Conservation (phyloP, 2,329 filamentous ascomycete genomes). For the Fusarium pininemorale region DNA sequence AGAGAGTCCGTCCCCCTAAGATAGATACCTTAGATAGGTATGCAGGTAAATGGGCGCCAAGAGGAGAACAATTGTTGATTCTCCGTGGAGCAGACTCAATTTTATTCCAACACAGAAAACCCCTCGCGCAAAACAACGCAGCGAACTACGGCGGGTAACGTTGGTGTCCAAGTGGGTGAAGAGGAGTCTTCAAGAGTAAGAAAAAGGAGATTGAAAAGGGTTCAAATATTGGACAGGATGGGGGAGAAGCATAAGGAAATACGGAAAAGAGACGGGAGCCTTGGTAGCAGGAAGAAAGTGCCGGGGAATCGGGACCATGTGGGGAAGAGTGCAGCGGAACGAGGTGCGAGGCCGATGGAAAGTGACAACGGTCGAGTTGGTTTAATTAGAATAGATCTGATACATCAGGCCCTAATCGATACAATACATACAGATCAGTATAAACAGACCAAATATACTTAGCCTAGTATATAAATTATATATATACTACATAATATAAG, state of each 20-base stretch:
- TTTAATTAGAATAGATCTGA: slow-evolving; percentile 17
- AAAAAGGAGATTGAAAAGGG: slow-evolving; percentile 15
- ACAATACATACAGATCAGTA: too few species aligned
- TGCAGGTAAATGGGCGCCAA: slow-evolving; percentile 34
- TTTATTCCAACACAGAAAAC: slow-evolving; percentile 8
- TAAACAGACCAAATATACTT: too few species aligned
- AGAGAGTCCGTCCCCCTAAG: background rate
- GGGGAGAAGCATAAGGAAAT: slow-evolving; percentile 13
- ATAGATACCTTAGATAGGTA: slow-evolving; percentile 1
- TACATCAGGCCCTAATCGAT: too few species aligned
- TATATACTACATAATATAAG: too few species aligned
- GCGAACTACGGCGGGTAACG: slow-evolving; percentile 1
- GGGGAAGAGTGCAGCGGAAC: slow-evolving; percentile 18
- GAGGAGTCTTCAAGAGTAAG: background rate
- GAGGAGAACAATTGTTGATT: slow-evolving; percentile 26
- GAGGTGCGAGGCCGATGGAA: slow-evolving; percentile 1
- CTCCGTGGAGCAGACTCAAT: slow-evolving; percentile 10
- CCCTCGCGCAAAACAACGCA: slow-evolving; percentile 22
- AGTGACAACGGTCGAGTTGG: background rate
- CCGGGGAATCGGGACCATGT: slow-evolving; percentile 35
- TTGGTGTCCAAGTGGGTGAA: background rate
- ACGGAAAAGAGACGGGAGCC: slow-evolving; percentile 20
- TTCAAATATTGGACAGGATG: slow-evolving; percentile 18
- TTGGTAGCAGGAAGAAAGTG: slow-evolving; percentile 25
- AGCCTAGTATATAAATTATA: too few species aligned